Conservation (phyloP, 768 basidiomycete genomes). For the Boletus rufocinnamomeus region DNA sequence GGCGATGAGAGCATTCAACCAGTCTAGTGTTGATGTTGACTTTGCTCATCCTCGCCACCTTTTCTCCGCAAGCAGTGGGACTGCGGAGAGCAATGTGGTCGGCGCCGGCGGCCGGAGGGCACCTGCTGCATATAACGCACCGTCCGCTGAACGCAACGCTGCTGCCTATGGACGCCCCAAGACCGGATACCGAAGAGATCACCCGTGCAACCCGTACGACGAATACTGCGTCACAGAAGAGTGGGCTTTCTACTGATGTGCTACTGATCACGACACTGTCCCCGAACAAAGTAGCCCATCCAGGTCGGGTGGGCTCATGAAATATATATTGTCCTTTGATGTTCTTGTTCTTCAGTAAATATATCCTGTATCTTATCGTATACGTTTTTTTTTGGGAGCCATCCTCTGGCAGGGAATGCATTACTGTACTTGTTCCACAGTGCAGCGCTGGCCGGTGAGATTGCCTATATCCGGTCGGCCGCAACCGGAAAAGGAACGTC, state of each 20-base stretch:
- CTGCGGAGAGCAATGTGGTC: constrained; percentile 36
- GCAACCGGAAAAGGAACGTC: constrained; percentile 22
- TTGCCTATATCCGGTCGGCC: constrained; percentile 6
- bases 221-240: constrained; percentile 73
- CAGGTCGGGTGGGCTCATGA: constrained; percentile 6
- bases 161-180: constrained; percentile 32
- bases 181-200: constrained; percentile 41
- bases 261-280: background rate
- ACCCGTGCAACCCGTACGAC: constrained; percentile 60
- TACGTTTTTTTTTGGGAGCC: constrained; percentile 7
- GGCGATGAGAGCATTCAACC: constrained; percentile 42
- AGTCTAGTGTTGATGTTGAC: constrained; percentile 32
- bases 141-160: constrained; percentile 33
- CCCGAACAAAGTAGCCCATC: constrained; percentile 6
- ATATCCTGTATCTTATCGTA: constrained; percentile 25
- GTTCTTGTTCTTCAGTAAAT: constrained; percentile 20
- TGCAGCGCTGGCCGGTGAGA: background rate
- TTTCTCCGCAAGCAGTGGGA: constrained; percentile 38
- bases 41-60: constrained; percentile 33
- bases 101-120: constrained; percentile 34
- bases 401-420: constrained; percentile 22
- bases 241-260: constrained; percentile 51
- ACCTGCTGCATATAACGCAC: constrained; percentile 22
- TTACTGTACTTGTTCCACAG: background rate
- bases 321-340: constrained; percentile 3